A percentile compares a stretch with the other conserved stretches of the same genome.
Evolutionary conservation across 331 rosid species (phyloP).

Genomic region (Dryas integrifolia): DNA sequence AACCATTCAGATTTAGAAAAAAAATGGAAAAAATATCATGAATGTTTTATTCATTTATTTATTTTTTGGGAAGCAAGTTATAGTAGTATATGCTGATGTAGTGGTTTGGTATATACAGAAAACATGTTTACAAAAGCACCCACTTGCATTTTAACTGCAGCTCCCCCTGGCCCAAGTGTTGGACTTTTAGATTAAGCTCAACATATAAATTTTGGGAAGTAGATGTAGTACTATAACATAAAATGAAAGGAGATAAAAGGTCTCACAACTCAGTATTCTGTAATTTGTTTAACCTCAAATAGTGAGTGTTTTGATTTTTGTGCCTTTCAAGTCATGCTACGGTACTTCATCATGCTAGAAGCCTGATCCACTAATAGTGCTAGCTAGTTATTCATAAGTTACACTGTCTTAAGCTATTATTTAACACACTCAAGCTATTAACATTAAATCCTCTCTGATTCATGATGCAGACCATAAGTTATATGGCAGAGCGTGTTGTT

Average conservation of each 20-base stretch:
- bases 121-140: neutral
- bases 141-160: neutral
- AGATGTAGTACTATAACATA: neutral
- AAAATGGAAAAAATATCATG: neutral
- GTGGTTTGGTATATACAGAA: neutral
- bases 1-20: neutral
- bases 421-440: neutral
- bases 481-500: conserved; percentile 75
- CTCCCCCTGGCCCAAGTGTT: neutral
- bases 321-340: neutral
- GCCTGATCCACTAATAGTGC: neutral
- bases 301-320: neutral
- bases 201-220: neutral
- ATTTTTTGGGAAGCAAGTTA: neutral
- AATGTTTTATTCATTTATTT: neutral
- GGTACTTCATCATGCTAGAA: neutral
- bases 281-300: neutral
- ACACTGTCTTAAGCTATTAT: neutral
- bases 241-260: neutral
- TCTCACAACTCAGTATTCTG: neutral
- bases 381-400: neutral
- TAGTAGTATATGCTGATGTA: neutral
- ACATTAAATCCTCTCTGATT: neutral
- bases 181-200: neutral
- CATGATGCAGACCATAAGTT: conserved; percentile 56